A percentile compares a stretch with the other conserved stretches of the same genome.
Evolutionary conservation across 2,329 filamentous ascomycete genomes (phyloP).

Genomic region (Aspergillus vadensis): DNA sequence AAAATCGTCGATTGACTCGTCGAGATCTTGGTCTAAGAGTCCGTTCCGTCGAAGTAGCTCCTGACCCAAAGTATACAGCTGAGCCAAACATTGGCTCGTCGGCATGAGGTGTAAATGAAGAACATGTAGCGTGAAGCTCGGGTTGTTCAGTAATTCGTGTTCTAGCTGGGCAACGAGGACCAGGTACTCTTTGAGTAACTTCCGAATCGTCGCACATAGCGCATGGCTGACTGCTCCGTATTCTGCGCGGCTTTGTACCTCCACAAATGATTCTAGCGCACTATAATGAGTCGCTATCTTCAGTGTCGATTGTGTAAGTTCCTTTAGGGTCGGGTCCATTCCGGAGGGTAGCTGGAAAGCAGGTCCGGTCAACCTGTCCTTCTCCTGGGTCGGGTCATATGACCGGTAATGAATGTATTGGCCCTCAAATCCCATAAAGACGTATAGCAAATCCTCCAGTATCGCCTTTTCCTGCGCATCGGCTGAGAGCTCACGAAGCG

Average conservation of each 20-base stretch:
- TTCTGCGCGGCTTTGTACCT: constrained; percentile 89
- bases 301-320: constrained; percentile 84
- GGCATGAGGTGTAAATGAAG: constrained; percentile 89
- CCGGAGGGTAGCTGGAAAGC: constrained; percentile 77
- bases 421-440: constrained; percentile 98
- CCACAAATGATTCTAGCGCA: constrained; percentile 87
- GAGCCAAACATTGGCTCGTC: constrained; percentile 86
- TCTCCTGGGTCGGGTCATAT: constrained; percentile 82
- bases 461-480: constrained; percentile 84
- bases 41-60: constrained; percentile 88
- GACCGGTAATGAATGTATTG: constrained; percentile 86
- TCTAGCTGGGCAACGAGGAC: constrained; percentile 91
- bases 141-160: constrained; percentile 85
- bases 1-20: constrained; percentile 70
- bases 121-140: constrained; percentile 87
- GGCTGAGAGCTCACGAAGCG: constrained; percentile 70
- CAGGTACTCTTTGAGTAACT: constrained; percentile 88
- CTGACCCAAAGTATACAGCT: constrained; percentile 82
- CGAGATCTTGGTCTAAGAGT: constrained; percentile 72
- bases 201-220: constrained; percentile 90
- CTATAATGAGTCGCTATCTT: constrained; percentile 93
- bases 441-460: constrained; percentile 86
- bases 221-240: constrained; percentile 96
- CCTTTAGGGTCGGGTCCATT: constrained; percentile 86
- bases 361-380: constrained; percentile 82